These are phyloP conservation scores for Lactifluus pinguis DNA, from an alignment of 768 basidiomycete species.

Conservation along the genomic window DNA sequence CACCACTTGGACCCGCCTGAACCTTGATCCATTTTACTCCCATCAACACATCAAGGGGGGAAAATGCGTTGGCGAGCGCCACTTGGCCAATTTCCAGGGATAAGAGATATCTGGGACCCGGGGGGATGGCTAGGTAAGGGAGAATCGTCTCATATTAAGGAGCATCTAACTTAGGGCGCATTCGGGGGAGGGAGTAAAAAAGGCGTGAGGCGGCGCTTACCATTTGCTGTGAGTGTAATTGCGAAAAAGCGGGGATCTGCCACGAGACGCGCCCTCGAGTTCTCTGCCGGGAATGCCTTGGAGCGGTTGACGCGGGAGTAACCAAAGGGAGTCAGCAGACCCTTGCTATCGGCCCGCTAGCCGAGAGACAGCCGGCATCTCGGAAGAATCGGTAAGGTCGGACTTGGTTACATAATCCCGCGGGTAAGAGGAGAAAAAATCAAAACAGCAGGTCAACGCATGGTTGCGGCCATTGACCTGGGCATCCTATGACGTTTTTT, in stretches of 20 bases:
- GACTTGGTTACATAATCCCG: not conserved
- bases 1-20: too few relatives aligned
- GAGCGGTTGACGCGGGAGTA: not conserved
- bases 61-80: not conserved
- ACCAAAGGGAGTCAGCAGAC: not conserved
- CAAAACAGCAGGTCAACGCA: conserved; percentile 5
- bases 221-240: not conserved
- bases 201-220: not conserved
- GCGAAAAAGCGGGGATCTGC: not conserved
- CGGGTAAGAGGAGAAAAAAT: not conserved
- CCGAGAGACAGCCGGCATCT: not conserved
- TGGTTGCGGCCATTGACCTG: not conserved
- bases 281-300: too few relatives aligned
- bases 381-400: not conserved
- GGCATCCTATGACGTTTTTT: conserved; percentile 12
- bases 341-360: not conserved
- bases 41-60: not conserved
- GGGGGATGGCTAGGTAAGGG: not conserved
- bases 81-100: not conserved
- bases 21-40: not conserved
- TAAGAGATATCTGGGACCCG: not conserved
- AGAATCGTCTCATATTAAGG: not conserved
- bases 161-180: not conserved
- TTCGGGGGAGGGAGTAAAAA: not conserved
- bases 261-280: not conserved